Conservation (phyloP, 495 filamentous ascomycete genomes). For the Aspergillus heteromorphus region DNA sequence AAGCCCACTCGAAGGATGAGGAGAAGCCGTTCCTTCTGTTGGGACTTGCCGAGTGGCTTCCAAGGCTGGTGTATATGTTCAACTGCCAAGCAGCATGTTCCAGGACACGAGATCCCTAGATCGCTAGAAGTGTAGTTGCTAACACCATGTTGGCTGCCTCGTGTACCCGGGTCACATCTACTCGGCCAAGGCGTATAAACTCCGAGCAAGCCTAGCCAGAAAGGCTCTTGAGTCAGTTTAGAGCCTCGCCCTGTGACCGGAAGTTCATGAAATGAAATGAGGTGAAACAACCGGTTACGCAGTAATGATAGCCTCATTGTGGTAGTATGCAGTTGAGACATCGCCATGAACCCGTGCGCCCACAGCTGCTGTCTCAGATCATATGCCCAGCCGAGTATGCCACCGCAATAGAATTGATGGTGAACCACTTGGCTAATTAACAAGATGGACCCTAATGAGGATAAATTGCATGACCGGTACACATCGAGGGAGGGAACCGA, state of each 20-base stretch:
- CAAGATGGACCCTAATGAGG: neutral
- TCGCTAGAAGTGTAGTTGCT: constrained; percentile 12
- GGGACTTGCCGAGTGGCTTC: neutral
- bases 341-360: neutral
- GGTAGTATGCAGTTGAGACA: neutral
- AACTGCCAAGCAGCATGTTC: constrained; percentile 4
- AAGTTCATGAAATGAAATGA: too few relatives aligned
- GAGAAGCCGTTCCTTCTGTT: too few relatives aligned
- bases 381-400: neutral
- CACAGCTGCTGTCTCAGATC: neutral
- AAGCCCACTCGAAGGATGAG: neutral
- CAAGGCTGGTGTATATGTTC: neutral
- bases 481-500: neutral
- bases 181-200: constrained; percentile 21
- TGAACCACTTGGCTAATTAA: neutral
- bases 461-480: neutral
- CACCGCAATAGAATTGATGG: neutral
- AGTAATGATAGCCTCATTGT: neutral
- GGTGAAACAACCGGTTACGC: neutral
- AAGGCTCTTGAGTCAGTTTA: neutral
- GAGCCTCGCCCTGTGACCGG: neutral
- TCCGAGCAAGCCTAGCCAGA: neutral
- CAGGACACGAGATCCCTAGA: constrained; percentile 18
- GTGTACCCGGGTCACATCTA: constrained; percentile 21
- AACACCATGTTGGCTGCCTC: constrained; percentile 18